A percentile compares a stretch with the other conserved stretches of the same genome.
These are phyloP conservation scores for Irpex lacteus DNA, from an alignment of 1,284 basidiomycete species.

Conservation along the genomic window DNA sequence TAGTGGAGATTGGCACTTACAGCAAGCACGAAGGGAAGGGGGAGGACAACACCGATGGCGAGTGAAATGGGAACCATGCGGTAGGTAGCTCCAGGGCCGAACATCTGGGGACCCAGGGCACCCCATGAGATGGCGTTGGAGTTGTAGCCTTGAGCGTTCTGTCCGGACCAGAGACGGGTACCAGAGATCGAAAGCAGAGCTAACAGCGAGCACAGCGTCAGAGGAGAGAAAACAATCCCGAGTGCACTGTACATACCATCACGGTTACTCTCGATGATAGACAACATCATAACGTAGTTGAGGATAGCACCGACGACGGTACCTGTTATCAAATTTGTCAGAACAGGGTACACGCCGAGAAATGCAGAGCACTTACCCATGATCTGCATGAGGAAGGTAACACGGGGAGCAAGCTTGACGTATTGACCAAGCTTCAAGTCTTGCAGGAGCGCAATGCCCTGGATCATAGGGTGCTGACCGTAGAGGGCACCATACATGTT, in stretches of 20 bases:
- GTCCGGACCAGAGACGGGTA: conserved; percentile 45
- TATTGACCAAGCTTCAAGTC: conserved; percentile 50
- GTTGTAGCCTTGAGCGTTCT: conserved; percentile 49
- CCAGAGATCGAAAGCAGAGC: conserved; percentile 31
- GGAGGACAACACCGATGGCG: conserved; percentile 48
- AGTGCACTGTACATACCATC: conserved; percentile 28
- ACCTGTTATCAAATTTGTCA: background rate
- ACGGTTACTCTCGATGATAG: conserved; percentile 42
- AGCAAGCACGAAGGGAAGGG: conserved; percentile 46
- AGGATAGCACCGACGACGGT: conserved; percentile 37
- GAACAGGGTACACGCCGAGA: background rate
- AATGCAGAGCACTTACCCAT: conserved; percentile 29
- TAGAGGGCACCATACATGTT: conserved; percentile 57
- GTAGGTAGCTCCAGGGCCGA: conserved; percentile 45
- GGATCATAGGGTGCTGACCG: conserved; percentile 35
- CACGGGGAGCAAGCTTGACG: conserved; percentile 62
- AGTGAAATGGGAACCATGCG: conserved; percentile 51
- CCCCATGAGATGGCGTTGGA: conserved; percentile 58
- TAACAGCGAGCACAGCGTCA: background rate
- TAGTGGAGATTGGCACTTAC: conserved; percentile 15
- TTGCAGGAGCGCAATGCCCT: conserved; percentile 44
- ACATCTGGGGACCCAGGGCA: conserved; percentile 51
- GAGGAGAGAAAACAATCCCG: background rate
- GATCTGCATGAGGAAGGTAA: conserved; percentile 58
- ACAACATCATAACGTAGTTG: conserved; percentile 49